Percentiles rank a stretch among this genome's conserved stretches.
Evolutionary conservation across 2,329 filamentous ascomycete genomes (phyloP).

Genomic region (Ophiocordyceps camponoti-floridani): DNA sequence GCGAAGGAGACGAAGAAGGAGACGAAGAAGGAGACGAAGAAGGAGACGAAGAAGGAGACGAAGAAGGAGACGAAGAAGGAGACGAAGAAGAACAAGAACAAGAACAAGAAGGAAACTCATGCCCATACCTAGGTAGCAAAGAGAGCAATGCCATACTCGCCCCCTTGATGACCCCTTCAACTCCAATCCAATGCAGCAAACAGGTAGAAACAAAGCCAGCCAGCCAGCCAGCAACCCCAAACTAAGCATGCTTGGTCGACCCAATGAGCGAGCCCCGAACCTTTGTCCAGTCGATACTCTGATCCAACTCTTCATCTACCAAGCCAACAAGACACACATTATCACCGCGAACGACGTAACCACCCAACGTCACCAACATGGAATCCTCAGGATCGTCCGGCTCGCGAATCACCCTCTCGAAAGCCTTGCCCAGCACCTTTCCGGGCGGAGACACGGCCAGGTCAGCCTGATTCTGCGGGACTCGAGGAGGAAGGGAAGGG

Average conservation of each 20-base stretch:
- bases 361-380: slow-evolving; percentile 61
- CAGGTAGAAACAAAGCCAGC: neutral
- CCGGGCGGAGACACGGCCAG: too few species aligned
- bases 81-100: too few species aligned
- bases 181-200: slow-evolving; percentile 4
- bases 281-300: slow-evolving; percentile 80
- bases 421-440: slow-evolving; percentile 60
- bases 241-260: slow-evolving; percentile 56
- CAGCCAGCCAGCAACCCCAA: slow-evolving; percentile 7
- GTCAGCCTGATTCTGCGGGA: neutral
- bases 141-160: slow-evolving; percentile 3
- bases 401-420: slow-evolving; percentile 80
- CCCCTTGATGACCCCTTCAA: neutral
- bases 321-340: slow-evolving; percentile 83
- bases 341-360: slow-evolving; percentile 87
- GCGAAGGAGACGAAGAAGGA: neutral
- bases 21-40: neutral
- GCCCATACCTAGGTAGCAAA: slow-evolving; percentile 2
- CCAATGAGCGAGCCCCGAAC: slow-evolving; percentile 75
- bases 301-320: slow-evolving; percentile 78
- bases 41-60: neutral
- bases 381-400: slow-evolving; percentile 70
- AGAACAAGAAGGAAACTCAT: slow-evolving; percentile 1
- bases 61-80: neutral
- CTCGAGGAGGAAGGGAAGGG: neutral